A percentile compares a stretch with the other conserved stretches of the same genome.
These are phyloP conservation scores for Alnus rubra DNA, from an alignment of 306 rosid species.

Conservation along the genomic window DNA sequence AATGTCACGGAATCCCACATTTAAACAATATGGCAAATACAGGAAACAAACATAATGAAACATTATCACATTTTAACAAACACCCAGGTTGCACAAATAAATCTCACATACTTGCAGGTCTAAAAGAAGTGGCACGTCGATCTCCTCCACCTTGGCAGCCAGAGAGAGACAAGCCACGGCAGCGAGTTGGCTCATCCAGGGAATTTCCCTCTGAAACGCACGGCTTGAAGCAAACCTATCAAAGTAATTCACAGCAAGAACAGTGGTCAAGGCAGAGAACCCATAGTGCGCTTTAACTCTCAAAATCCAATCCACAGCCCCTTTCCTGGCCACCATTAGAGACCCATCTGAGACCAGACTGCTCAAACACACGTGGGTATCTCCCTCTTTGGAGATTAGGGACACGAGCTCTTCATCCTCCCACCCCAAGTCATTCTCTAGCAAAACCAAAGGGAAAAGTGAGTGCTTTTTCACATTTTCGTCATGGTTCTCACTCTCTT, in stretches of 20 bases:
- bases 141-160: conserved; percentile 93
- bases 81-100: conserved; percentile 31
- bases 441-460: conserved; percentile 44
- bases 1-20: conserved; percentile 5
- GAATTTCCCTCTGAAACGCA: conserved; percentile 61
- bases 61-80: conserved; percentile 47
- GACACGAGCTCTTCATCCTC: conserved; percentile 64
- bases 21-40: neutral
- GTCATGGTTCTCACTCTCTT: conserved; percentile 31
- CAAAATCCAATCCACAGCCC: conserved; percentile 73
- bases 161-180: conserved; percentile 82
- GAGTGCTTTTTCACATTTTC: conserved; percentile 32
- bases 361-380: conserved; percentile 37
- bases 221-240: conserved; percentile 71
- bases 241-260: conserved; percentile 87
- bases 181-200: conserved; percentile 84
- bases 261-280: conserved; percentile 72
- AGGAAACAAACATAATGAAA: conserved; percentile 19
- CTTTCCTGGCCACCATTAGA: conserved; percentile 49
- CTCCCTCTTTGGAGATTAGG: conserved; percentile 67
- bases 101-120: conserved; percentile 72
- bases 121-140: conserved; percentile 71
- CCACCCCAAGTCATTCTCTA: conserved; percentile 56
- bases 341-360: conserved; percentile 38
- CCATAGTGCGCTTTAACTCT: conserved; percentile 54